Conservation (phyloP, 257 asterid species). For the Solanum paucissectum region DNA sequence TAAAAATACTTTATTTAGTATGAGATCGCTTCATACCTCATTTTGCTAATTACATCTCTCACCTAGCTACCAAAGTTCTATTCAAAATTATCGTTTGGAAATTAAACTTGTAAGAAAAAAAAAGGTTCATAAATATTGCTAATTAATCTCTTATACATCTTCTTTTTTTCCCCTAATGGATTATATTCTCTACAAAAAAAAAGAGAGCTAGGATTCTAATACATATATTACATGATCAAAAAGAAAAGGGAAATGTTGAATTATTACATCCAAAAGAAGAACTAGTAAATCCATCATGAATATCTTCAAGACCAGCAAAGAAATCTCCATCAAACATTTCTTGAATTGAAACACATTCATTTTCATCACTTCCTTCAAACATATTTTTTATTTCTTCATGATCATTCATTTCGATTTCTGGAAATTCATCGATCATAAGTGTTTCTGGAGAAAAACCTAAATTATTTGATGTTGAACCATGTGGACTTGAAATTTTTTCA, state of each 20-base stretch:
- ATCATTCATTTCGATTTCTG: background rate
- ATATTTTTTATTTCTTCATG: background rate
- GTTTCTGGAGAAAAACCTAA: background rate
- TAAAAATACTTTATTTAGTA: background rate
- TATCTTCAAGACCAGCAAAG: constrained; percentile 10
- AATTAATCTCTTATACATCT: background rate
- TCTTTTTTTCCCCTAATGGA: background rate
- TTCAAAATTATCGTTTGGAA: background rate
- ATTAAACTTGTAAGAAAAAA: background rate
- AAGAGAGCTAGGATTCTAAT: background rate
- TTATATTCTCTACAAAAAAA: background rate
- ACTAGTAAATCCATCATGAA: background rate
- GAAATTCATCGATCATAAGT: background rate
- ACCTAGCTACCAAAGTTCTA: background rate
- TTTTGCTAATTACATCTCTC: background rate
- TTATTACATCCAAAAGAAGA: background rate
- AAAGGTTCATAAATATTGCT: background rate
- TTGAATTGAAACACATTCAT: background rate
- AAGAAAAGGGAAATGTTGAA: background rate
- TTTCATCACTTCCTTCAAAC: background rate
- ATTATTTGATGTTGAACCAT: background rate
- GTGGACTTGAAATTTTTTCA: background rate
- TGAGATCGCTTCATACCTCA: background rate
- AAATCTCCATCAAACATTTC: constrained; percentile 5
- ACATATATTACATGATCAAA: background rate